These are phyloP conservation scores for Yueomyces sinensis DNA, from an alignment of 805 yeast genomes.

Conservation along the genomic window DNA sequence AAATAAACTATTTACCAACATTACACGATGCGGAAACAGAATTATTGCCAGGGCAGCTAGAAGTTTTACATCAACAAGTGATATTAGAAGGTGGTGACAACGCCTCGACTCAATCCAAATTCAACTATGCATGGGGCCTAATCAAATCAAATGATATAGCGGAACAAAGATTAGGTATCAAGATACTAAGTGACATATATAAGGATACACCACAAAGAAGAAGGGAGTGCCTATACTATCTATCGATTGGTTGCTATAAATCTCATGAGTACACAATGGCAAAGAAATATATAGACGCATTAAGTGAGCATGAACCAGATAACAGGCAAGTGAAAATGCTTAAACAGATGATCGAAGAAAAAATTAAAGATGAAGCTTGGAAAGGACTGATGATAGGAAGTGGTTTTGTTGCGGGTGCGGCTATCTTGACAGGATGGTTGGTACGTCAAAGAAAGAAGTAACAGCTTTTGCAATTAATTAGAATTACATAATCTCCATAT, in stretches of 20 bases:
- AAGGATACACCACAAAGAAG: slow-evolving; percentile 71
- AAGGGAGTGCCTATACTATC: slow-evolving; percentile 78
- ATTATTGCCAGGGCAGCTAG: slow-evolving; percentile 60
- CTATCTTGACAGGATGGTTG: slow-evolving; percentile 28
- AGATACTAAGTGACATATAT: slow-evolving; percentile 53
- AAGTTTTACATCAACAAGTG: slow-evolving; percentile 63
- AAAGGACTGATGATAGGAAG: slow-evolving; percentile 81
- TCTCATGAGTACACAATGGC: slow-evolving; percentile 80
- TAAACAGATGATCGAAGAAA: slow-evolving; percentile 68
- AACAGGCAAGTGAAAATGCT: slow-evolving; percentile 65
- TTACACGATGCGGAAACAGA: slow-evolving; percentile 27
- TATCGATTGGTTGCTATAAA: slow-evolving; percentile 79
- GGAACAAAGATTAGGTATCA: slow-evolving; percentile 71
- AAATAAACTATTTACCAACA: slow-evolving; percentile 18
- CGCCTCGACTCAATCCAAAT: slow-evolving; percentile 70
- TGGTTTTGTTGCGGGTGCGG: slow-evolving; percentile 75
- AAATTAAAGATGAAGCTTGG: slow-evolving; percentile 75
- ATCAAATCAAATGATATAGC: slow-evolving; percentile 51
- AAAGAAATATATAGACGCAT: slow-evolving; percentile 67
- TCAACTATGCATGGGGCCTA: slow-evolving; percentile 95
- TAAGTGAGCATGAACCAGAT: slow-evolving; percentile 70
- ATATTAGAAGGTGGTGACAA: slow-evolving; percentile 61
- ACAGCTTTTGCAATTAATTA: no score
- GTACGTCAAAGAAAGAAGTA: neutral
- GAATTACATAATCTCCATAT: no score